These are phyloP conservation scores for Pyrenochaeta sp. DNA, from an alignment of 2,329 filamentous ascomycete species.

Conservation along the genomic window DNA sequence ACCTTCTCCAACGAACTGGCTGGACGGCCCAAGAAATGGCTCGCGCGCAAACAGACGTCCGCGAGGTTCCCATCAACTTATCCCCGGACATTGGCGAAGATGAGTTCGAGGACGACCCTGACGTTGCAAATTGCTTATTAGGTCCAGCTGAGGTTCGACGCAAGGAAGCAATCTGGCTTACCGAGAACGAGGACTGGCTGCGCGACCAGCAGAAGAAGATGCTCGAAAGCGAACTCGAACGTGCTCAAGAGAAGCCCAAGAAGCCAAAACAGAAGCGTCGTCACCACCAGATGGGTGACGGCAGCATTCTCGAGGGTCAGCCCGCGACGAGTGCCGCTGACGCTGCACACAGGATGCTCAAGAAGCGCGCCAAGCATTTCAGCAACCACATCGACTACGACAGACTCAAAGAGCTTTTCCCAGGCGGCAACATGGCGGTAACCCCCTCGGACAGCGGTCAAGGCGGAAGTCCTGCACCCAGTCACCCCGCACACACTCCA, in stretches of 20 bases:
- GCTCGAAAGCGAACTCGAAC: slow-evolving; percentile 73
- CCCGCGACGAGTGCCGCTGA: slow-evolving; percentile 55
- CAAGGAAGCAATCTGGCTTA: slow-evolving; percentile 94
- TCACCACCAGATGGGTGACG: slow-evolving; percentile 47
- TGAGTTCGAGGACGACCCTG: slow-evolving; percentile 88
- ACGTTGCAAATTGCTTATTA: slow-evolving; percentile 82
- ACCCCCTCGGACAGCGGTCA: slow-evolving; percentile 28
- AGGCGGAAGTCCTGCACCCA: slow-evolving; percentile 29
- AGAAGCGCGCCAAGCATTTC: slow-evolving; percentile 53
- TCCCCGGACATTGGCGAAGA: slow-evolving; percentile 72
- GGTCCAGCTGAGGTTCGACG: slow-evolving; percentile 75
- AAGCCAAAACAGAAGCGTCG: slow-evolving; percentile 57
- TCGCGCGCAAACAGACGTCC: slow-evolving; percentile 30
- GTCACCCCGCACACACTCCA: slow-evolving; percentile 12
- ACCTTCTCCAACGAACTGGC: slow-evolving; percentile 32
- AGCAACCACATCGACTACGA: slow-evolving; percentile 58
- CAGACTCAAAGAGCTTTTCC: slow-evolving; percentile 52
- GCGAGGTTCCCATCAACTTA: slow-evolving; percentile 26
- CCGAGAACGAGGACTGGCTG: slow-evolving; percentile 93
- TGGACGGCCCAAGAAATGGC: slow-evolving; percentile 40
- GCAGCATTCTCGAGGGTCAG: slow-evolving; percentile 52
- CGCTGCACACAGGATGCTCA: slow-evolving; percentile 54
- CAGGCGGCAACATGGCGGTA: slow-evolving; percentile 18
- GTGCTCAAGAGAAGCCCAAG: slow-evolving; percentile 58
- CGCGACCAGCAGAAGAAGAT: slow-evolving; percentile 85